These are phyloP conservation scores for Ogataea pignaliae DNA, from an alignment of 805 yeast genomes.

Conservation along the genomic window DNA sequence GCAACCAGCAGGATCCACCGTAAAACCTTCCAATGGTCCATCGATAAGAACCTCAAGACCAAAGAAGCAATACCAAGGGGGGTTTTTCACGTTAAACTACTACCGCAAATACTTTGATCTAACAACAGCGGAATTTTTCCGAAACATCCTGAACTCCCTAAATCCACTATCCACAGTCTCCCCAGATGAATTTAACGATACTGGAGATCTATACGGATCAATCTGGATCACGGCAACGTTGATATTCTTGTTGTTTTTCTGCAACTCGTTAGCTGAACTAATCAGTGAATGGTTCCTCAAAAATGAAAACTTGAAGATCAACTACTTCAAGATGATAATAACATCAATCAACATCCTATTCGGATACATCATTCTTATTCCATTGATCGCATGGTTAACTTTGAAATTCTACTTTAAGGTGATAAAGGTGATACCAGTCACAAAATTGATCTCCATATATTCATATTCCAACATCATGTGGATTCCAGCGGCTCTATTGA, in stretches of 20 bases:
- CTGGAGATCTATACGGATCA: constrained; percentile 80
- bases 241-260: constrained; percentile 67
- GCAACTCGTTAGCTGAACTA: constrained; percentile 64
- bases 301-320: constrained; percentile 35
- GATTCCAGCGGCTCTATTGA: constrained; percentile 73
- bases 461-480: constrained; percentile 83
- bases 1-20: neutral
- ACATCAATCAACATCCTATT: constrained; percentile 68
- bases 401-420: constrained; percentile 54
- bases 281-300: constrained; percentile 47
- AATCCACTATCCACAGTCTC: constrained; percentile 44
- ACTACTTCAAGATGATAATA: constrained; percentile 60
- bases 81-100: constrained; percentile 51
- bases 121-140: constrained; percentile 56
- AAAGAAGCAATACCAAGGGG: constrained; percentile 34
- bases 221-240: constrained; percentile 88
- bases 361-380: constrained; percentile 70
- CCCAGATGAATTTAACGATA: constrained; percentile 35
- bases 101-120: constrained; percentile 68
- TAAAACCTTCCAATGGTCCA: neutral
- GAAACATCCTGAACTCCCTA: constrained; percentile 48
- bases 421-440: constrained; percentile 40
- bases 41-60: constrained; percentile 1
- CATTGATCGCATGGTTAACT: constrained; percentile 48
- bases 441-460: constrained; percentile 66